Conservation (phyloP, 2,329 filamentous ascomycete species). For the Westerdykella sp. region DNA sequence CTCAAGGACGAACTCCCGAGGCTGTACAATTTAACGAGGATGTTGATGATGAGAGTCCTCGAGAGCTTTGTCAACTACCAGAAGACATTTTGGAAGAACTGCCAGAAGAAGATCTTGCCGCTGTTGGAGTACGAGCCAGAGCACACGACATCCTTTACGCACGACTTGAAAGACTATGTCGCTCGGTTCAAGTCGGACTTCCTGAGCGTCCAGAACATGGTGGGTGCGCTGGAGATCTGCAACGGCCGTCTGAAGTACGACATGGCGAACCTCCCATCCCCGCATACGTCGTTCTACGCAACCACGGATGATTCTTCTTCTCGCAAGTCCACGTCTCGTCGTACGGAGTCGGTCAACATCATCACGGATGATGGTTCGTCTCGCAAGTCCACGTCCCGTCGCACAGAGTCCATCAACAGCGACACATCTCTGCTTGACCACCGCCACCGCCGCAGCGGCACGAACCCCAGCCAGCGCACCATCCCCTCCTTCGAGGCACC, state of each 20-base stretch:
- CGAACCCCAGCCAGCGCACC: neutral
- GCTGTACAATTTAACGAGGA: slow-evolving; percentile 74
- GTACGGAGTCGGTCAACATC: slow-evolving; percentile 33
- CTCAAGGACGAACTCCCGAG: slow-evolving; percentile 87
- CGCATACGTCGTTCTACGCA: slow-evolving; percentile 40
- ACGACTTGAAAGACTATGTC: slow-evolving; percentile 67
- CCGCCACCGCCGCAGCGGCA: slow-evolving; percentile 56
- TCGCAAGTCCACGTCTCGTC: slow-evolving; percentile 41
- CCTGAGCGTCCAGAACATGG: slow-evolving; percentile 64
- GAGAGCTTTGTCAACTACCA: slow-evolving; percentile 81
- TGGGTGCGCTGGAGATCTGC: slow-evolving; percentile 67
- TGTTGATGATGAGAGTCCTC: slow-evolving; percentile 75
- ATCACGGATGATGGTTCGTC: slow-evolving; percentile 30
- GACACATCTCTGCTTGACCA: slow-evolving; percentile 30
- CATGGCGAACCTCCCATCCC: slow-evolving; percentile 54
- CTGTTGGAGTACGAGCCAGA: slow-evolving; percentile 55
- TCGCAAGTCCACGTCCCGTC: slow-evolving; percentile 41
- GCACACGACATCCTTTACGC: slow-evolving; percentile 47
- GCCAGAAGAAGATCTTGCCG: slow-evolving; percentile 74
- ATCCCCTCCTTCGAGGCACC: slow-evolving; percentile 23
- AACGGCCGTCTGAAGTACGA: slow-evolving; percentile 63
- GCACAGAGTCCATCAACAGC: slow-evolving; percentile 39
- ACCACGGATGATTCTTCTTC: slow-evolving; percentile 35
- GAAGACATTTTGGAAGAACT: slow-evolving; percentile 72
- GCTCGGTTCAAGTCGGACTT: slow-evolving; percentile 74